Evolutionary conservation across 768 basidiomycete species (phyloP).

Genomic region (Phlebiopsis flavidoalba): DNA sequence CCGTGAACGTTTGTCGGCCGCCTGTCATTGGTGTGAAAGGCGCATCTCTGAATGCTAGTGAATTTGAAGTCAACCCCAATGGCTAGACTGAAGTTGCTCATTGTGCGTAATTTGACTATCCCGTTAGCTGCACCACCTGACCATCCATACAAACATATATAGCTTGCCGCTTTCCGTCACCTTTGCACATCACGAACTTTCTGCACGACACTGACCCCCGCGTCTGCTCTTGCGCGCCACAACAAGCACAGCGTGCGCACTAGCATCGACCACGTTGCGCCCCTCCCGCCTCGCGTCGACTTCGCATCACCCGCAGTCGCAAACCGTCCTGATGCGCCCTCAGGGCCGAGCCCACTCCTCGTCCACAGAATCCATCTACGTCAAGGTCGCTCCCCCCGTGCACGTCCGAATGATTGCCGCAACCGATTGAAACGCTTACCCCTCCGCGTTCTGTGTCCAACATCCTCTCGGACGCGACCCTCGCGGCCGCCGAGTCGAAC

Average conservation of each 20-base stretch:
- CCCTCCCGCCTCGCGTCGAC: slow-evolving; percentile 54
- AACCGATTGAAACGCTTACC: neutral
- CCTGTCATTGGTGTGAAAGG: slow-evolving; percentile 45
- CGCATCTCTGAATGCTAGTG: slow-evolving; percentile 39
- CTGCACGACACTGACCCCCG: slow-evolving; percentile 80
- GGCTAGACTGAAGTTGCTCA: slow-evolving; percentile 80
- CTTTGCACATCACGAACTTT: slow-evolving; percentile 90
- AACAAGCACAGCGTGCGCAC: slow-evolving; percentile 27
- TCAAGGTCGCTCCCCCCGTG: slow-evolving; percentile 59
- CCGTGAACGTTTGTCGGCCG: slow-evolving; percentile 24
- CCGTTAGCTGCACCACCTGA: neutral
- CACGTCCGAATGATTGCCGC: slow-evolving; percentile 44
- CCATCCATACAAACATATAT: neutral
- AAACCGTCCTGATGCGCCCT: slow-evolving; percentile 50
- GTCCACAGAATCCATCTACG: slow-evolving; percentile 38
- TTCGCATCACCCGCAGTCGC: slow-evolving; percentile 58
- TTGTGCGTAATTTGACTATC: slow-evolving; percentile 42
- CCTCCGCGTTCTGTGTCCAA: slow-evolving; percentile 9
- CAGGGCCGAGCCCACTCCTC: slow-evolving; percentile 28
- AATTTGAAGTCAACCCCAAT: slow-evolving; percentile 74
- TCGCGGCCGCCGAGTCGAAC: slow-evolving; percentile 4
- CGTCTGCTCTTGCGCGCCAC: slow-evolving; percentile 46
- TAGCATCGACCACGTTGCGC: slow-evolving; percentile 18
- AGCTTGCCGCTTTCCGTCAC: slow-evolving; percentile 90
- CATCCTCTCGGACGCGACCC: neutral